Percentiles rank a stretch among this genome's conserved stretches.
Evolutionary conservation across 805 yeast species (phyloP).

Genomic region (Pichia paraexigua): DNA sequence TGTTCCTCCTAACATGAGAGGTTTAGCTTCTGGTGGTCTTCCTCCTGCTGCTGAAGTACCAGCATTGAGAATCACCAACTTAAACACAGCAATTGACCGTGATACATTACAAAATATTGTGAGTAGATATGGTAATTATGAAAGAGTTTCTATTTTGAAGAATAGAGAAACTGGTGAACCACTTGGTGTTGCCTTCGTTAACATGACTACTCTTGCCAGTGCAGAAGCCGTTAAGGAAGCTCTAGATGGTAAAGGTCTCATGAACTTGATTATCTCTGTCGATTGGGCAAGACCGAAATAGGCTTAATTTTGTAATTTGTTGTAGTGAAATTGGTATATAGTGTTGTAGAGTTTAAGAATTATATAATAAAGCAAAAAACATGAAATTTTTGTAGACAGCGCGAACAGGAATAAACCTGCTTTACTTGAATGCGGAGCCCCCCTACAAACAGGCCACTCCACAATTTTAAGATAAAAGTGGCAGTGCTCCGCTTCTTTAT

Average conservation of each 20-base stretch:
- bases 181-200: conserved; percentile 92
- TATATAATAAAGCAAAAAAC: no score
- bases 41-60: conserved; percentile 23
- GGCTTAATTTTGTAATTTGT: neutral
- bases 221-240: conserved; percentile 74
- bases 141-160: conserved; percentile 77
- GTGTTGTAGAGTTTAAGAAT: no score
- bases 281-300: conserved; percentile 48
- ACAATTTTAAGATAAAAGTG: neutral
- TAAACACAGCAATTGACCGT: conserved; percentile 80
- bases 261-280: conserved; percentile 69
- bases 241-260: conserved; percentile 87
- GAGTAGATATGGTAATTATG: conserved; percentile 55
- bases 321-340: no score
- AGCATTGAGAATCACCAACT: conserved; percentile 74
- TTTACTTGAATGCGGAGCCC: neutral
- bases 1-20: conserved; percentile 57
- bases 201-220: conserved; percentile 54
- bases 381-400: no score
- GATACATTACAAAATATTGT: conserved; percentile 70
- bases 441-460: neutral
- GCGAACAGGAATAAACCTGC: neutral
- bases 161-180: conserved; percentile 91
- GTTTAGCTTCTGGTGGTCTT: conserved; percentile 28
- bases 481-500: neutral